phyloP scores from a whole-genome alignment of 495 filamentous ascomycete genomes.

The Polyplosphaeria fusca region DNA sequence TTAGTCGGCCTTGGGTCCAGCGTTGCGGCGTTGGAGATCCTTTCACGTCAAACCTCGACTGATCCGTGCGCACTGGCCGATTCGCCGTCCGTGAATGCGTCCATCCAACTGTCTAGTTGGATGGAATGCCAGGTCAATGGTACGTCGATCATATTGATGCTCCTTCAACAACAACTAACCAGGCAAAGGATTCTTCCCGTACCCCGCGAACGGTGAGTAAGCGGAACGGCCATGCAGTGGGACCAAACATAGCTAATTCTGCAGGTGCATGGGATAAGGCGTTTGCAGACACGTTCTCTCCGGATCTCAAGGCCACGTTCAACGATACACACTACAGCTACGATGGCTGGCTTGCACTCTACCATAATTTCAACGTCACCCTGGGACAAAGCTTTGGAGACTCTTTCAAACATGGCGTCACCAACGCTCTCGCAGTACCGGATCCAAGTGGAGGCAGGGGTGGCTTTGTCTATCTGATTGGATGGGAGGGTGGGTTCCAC shows the following conservation, averaged over 20 bases:
- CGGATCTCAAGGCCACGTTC: constrained; percentile 21
- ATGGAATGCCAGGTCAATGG: constrained; percentile 25
- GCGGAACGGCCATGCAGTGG: no score
- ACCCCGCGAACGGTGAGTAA: constrained; percentile 25
- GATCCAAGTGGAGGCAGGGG: constrained; percentile 24
- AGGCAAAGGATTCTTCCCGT: constrained; percentile 26
- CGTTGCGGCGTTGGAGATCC: no score
- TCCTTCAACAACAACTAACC: not conserved
- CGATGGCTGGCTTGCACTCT: constrained; percentile 19
- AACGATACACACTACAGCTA: constrained; percentile 26
- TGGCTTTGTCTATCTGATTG: constrained; percentile 22
- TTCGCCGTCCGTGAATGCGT: constrained; percentile 12
- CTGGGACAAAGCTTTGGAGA: constrained; percentile 15
- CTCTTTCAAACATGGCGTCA: constrained; percentile 24
- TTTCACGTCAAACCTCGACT: no score
- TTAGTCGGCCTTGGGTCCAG: no score
- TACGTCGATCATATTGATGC: not conserved
- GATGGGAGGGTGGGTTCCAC: constrained; percentile 27
- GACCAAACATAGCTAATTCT: no score
- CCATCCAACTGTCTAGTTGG: constrained; percentile 24
- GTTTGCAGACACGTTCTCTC: constrained; percentile 14
- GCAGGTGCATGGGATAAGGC: constrained; percentile 23
- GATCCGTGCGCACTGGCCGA: constrained; percentile 17
- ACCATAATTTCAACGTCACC: constrained; percentile 20
- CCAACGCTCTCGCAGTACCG: constrained; percentile 16